These are phyloP conservation scores for Mariannaea sp. DNA, from an alignment of 2,329 filamentous ascomycete species.

Conservation along the genomic window DNA sequence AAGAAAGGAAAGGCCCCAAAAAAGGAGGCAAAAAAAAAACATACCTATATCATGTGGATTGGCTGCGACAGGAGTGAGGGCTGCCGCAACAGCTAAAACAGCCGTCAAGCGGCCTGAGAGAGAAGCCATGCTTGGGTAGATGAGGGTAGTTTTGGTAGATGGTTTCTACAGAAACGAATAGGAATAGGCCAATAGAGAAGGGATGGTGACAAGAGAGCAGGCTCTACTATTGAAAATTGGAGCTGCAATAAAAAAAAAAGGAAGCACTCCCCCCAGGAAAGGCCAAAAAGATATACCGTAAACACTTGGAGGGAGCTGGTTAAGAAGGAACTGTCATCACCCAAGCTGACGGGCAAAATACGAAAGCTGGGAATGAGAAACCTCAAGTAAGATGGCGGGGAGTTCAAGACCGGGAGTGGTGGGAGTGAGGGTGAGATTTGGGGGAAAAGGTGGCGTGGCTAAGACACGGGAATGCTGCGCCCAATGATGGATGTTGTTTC, in stretches of 20 bases:
- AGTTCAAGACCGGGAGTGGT: no score
- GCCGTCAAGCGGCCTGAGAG: slow-evolving; percentile 32
- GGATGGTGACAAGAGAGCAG: no score
- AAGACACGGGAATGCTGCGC: not conserved
- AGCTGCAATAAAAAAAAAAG: no score
- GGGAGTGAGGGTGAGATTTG: not conserved
- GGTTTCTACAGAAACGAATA: slow-evolving; percentile 1
- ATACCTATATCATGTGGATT: slow-evolving; percentile 26
- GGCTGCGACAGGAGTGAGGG: slow-evolving; percentile 26
- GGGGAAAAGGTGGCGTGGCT: no score
- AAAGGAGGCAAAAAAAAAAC: slow-evolving; percentile 1
- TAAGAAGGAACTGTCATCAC: not conserved
- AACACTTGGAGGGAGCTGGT: no score
- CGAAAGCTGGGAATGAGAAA: no score
- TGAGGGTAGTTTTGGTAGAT: no score
- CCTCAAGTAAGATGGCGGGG: no score
- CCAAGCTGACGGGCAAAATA: no score
- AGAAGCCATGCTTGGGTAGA: slow-evolving; percentile 32
- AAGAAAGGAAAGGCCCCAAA: no score
- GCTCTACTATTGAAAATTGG: no score
- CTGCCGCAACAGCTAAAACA: slow-evolving; percentile 35
- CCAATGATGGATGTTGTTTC: not conserved
- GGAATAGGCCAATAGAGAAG: not conserved
- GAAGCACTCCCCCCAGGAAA: not conserved
- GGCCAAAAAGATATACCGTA: not conserved